These are phyloP conservation scores for Penicillium chermesinum DNA, from an alignment of 495 filamentous ascomycete species.

Conservation along the genomic window DNA sequence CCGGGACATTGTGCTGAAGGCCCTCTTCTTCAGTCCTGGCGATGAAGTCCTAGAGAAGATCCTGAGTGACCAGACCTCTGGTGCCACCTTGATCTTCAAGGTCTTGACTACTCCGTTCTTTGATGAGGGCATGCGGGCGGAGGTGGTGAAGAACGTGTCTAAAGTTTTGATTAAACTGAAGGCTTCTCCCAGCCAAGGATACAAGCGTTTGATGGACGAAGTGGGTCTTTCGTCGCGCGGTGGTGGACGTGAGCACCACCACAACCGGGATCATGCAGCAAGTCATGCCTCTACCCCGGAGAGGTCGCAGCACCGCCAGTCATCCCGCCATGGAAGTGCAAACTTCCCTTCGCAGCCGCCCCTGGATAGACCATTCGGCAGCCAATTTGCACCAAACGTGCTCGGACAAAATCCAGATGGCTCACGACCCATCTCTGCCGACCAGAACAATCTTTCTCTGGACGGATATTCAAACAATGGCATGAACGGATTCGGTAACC, in stretches of 20 bases:
- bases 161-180: constrained; percentile 86
- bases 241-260: constrained; percentile 43
- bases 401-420: constrained; percentile 32
- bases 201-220: constrained; percentile 98
- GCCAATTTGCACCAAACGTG: constrained; percentile 37
- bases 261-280: constrained; percentile 38
- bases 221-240: constrained; percentile 73
- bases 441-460: constrained; percentile 36
- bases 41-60: constrained; percentile 89
- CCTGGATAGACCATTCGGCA: constrained; percentile 46
- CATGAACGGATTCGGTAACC: constrained; percentile 27
- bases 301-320: constrained; percentile 46
- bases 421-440: constrained; percentile 35
- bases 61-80: constrained; percentile 82
- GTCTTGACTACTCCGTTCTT: constrained; percentile 97
- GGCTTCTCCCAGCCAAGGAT: constrained; percentile 88
- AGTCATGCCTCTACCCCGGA: constrained; percentile 34
- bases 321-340: constrained; percentile 41
- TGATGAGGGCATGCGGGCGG: constrained; percentile 80
- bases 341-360: constrained; percentile 38
- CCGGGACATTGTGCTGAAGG: constrained; percentile 84
- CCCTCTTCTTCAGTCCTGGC: constrained; percentile 88
- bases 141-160: constrained; percentile 87
- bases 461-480: constrained; percentile 42
- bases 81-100: constrained; percentile 96